Percentiles rank a stretch among this genome's conserved stretches.
phyloP scores from a whole-genome alignment of 208 protist species.

The Crithidia fasciculata region DNA sequence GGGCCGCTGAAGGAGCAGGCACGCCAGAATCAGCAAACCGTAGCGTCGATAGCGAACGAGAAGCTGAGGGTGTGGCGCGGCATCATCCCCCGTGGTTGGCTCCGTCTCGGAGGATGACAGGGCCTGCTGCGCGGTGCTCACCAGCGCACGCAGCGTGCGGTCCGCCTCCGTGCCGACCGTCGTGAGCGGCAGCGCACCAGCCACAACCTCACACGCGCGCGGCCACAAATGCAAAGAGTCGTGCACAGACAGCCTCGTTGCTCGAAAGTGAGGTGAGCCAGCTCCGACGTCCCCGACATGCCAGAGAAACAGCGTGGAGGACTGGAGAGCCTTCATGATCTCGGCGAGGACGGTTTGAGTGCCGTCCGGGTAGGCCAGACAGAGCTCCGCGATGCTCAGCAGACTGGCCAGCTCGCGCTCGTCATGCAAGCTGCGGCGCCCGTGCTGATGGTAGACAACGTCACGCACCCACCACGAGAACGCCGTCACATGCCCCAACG shows the following conservation, averaged over 20 bases:
- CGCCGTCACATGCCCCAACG: constrained; percentile 2
- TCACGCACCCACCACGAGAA: constrained; percentile 42
- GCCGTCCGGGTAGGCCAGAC: constrained; percentile 32
- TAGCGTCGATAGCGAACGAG: constrained; percentile 21
- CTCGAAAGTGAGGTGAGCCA: neutral
- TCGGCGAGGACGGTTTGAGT: constrained; percentile 50
- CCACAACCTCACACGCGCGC: constrained; percentile 49
- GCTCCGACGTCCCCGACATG: neutral
- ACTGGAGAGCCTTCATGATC: constrained; percentile 42
- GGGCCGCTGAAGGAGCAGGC: constrained; percentile 28
- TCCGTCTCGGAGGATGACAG: neutral
- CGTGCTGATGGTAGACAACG: constrained; percentile 17
- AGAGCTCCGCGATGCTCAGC: constrained; percentile 41
- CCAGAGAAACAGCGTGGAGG: constrained; percentile 31
- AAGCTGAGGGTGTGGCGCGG: neutral
- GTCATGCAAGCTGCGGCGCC: constrained; percentile 23
- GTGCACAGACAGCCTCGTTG: neutral
- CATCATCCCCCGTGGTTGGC: neutral
- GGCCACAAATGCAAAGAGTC: constrained; percentile 22
- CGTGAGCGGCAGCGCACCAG: constrained; percentile 15
- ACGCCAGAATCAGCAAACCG: constrained; percentile 28
- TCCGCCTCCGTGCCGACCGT: constrained; percentile 33
- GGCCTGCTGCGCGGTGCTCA: constrained; percentile 14
- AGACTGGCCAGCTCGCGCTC: constrained; percentile 19
- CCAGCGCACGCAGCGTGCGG: constrained; percentile 20